Evolutionary conservation across 495 filamentous ascomycete genomes (phyloP), one percentile per base, ranked within the genome.

Genomic region (Lasiosphaeria hispida): DNA sequence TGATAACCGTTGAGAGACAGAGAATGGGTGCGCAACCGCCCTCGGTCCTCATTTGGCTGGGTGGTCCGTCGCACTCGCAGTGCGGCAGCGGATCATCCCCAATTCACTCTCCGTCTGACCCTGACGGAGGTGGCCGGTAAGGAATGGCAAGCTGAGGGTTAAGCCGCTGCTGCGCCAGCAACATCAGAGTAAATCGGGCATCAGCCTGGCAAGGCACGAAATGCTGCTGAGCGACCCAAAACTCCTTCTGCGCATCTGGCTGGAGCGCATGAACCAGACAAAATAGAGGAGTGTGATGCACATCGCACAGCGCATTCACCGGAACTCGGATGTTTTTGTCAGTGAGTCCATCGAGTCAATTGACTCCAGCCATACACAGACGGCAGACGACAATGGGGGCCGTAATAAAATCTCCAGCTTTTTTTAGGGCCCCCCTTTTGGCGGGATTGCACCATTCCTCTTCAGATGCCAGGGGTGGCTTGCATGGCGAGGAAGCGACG

Each of bases 41-140:
- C 10, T 30, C 47, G 47, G 33, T 8, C 23, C 23, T 49, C 47
- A 49, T 49, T 49, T 49, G 47, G 47, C 15, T 30, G 33, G 43
- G 41, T 14, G 40, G 37, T 35, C 48, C 11, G 23, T 38, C 23
- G 23, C 23, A 44, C 33, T 33, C 41, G n/a, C 19, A n/a, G 30
- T 30, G 55, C 53, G 36, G 37, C 23, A 30, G 54, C 63, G 63
- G 63, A 65, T 50, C 48, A 65, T 65, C 63, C 63, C 63, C 63
- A 65, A 65, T 45, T 43, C 51, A 53, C 58, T 47, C 58, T 60
- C 63, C 54, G 62, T 44, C 36, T 49, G 23, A 30, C 23, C 23
- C 23, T 30, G 23, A 30, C 35, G 58, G 34, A 51, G 38, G 41
- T 34, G 39, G 55, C 45, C 43, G 34, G 17, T 34, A 48, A 34